phyloP scores from a whole-genome alignment of 441 rosid genomes.

The Euphorbia celastroides region DNA sequence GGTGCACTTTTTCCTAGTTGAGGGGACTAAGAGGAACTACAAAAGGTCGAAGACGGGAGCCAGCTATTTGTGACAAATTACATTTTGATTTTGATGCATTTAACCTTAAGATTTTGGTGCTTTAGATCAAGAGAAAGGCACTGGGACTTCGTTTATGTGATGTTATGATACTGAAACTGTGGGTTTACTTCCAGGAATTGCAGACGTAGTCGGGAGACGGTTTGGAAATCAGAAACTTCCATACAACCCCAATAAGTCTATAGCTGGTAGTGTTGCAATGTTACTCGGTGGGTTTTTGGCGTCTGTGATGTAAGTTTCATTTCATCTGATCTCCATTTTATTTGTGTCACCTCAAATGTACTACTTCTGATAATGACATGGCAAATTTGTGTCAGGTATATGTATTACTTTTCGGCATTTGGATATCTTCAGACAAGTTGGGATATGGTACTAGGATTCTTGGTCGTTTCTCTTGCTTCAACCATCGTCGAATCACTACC shows the following conservation, averaged over 20 bases:
- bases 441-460: slow-evolving; percentile 54
- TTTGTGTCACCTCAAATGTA: not conserved
- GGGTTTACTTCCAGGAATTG: slow-evolving; percentile 45
- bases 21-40: too few species aligned
- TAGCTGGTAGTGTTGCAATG: slow-evolving; percentile 76
- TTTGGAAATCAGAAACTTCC: slow-evolving; percentile 60
- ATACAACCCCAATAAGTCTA: slow-evolving; percentile 62
- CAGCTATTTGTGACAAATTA: too few species aligned
- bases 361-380: slow-evolving; percentile 3
- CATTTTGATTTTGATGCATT: too few species aligned
- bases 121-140: too few species aligned
- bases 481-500: slow-evolving; percentile 81
- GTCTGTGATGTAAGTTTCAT: slow-evolving; percentile 41
- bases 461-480: slow-evolving; percentile 57
- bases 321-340: not conserved
- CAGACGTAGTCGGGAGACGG: slow-evolving; percentile 70
- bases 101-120: not conserved
- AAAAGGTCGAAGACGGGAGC: too few species aligned
- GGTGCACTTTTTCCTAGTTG: too few species aligned
- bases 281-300: slow-evolving; percentile 58
- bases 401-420: slow-evolving; percentile 68
- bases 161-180: not conserved
- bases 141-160: not conserved
- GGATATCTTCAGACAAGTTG: slow-evolving; percentile 46
- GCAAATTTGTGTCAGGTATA: slow-evolving; percentile 36